Evolutionary conservation across 2,329 filamentous ascomycete genomes (phyloP), one percentile per base, ranked within the genome.

Genomic region (Aureobasidium subglaciale): DNA sequence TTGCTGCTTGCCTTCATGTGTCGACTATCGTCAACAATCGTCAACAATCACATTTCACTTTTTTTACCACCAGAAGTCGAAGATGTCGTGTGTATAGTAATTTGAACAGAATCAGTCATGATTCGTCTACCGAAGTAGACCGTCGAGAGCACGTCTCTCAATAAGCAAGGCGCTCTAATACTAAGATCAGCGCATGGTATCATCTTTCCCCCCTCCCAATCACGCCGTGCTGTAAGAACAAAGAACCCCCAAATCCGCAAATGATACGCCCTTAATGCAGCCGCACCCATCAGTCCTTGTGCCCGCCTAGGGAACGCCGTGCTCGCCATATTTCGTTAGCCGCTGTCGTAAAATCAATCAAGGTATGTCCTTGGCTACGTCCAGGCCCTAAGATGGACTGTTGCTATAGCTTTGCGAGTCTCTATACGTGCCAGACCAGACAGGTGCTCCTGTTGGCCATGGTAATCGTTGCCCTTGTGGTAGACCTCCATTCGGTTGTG

Each of bases 401-500:
- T 56, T 40, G 45, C 55, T 56, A 16, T 46, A 56, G 24, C 54
- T 46, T 40, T 46, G 54, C 16, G 34, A 27, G 27, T 56, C 55
- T 35, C 35, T 49, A 13, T 49, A 56, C 13, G 42, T n/a, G 25
- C 35, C 20, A 18, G 25, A 48, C 37, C 42, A 42, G 25, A 35
- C 32, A n/a, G 56, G 37, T 38, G 46, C 42, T 24, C 55, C 55
- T 7, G 18, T 27, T 5, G 48, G 48, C 56, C 56, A 57, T 24
- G 56, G 56, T 30, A 57, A 24, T 35, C 48, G 16, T 34, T 53
- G 46, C 15, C 40, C 46, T 38, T 53, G 46, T 38, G 37, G 46
- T 45, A 46, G 2, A 24, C 48, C 46, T 54, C 45, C 45, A 40
- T 56, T 52, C n/a, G 45, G 62, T 61, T 49, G 57, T 59, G 30